Conservation (phyloP, 495 filamentous ascomycete genomes). For the Chaetomidium leptoderma region DNA sequence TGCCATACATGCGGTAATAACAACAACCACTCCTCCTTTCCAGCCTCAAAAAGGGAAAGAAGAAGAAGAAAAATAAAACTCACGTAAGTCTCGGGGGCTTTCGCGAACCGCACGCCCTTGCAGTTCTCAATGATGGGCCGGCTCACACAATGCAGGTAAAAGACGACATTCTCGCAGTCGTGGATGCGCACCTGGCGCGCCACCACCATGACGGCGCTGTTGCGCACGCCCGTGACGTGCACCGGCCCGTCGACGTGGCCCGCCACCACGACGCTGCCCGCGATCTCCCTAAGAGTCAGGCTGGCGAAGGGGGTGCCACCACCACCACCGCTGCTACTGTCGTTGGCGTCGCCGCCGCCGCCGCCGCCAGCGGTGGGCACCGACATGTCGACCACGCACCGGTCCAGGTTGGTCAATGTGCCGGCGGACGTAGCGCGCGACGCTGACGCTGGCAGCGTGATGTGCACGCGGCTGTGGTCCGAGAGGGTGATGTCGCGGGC, state of each 20-base stretch:
- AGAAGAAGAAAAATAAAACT: constrained; percentile 29
- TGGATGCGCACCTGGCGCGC: constrained; percentile 90
- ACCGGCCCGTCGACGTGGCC: constrained; percentile 73
- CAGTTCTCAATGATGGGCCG: constrained; percentile 94
- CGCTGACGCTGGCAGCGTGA: constrained; percentile 66
- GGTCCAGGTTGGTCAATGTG: constrained; percentile 63
- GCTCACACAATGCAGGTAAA: constrained; percentile 78
- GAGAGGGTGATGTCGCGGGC: constrained; percentile 60
- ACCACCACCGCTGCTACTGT: too few species aligned
- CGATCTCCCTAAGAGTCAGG: constrained; percentile 66
- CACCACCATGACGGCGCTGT: constrained; percentile 69
- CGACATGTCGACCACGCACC: constrained; percentile 76
- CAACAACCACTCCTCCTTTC: background rate
- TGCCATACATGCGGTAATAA: too few species aligned
- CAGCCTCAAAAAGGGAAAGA: background rate
- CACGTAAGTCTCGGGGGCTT: constrained; percentile 65
- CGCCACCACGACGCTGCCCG: constrained; percentile 64
- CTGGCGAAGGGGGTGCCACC: constrained; percentile 68
- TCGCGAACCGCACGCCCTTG: constrained; percentile 69
- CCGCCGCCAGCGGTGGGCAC: constrained; percentile 45
- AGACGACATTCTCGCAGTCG: constrained; percentile 67
- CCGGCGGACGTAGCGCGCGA: constrained; percentile 64
- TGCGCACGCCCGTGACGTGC: constrained; percentile 71
- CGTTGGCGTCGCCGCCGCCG: constrained; percentile 1
- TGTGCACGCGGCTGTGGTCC: constrained; percentile 59